Percentiles rank a stretch among this genome's conserved stretches.
phyloP scores from a whole-genome alignment of 2,329 filamentous ascomycete genomes.

The Aspergillus pseudoviridinutans region DNA sequence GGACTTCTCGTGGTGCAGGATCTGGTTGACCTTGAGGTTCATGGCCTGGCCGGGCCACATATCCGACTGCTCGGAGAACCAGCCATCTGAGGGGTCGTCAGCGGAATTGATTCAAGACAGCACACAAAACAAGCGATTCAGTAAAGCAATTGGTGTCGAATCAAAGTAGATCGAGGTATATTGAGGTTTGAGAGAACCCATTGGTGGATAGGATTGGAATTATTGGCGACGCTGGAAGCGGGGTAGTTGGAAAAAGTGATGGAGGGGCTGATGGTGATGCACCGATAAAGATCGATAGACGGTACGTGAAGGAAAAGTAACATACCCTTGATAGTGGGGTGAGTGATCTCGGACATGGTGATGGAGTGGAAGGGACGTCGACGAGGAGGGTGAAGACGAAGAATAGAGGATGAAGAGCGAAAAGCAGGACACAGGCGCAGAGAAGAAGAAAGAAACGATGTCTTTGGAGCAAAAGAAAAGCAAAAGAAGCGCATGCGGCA shows the following conservation, averaged over 20 bases:
- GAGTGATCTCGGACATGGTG: constrained; percentile 67
- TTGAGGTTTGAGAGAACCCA: background rate
- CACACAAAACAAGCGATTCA: background rate
- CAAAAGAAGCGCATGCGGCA: constrained; percentile 16
- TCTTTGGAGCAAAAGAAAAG: constrained; percentile 6
- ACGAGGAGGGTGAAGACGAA: constrained; percentile 10
- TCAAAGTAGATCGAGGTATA: background rate
- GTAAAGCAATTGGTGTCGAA: background rate
- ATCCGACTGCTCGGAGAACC: constrained; percentile 97
- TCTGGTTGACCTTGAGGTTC: constrained; percentile 96
- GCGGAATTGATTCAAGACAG: background rate
- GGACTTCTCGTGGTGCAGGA: constrained; percentile 98
- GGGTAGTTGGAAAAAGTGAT: constrained; percentile 6
- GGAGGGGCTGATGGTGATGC: constrained; percentile 7
- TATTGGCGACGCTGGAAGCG: background rate
- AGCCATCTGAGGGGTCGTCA: constrained; percentile 71
- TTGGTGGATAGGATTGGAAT: background rate
- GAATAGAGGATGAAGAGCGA: constrained; percentile 17
- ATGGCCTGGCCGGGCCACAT: constrained; percentile 99
- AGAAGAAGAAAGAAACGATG: constrained; percentile 12
- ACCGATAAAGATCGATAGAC: background rate
- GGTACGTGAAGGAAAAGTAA: constrained; percentile 15
- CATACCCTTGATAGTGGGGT: constrained; percentile 73
- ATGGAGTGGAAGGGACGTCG: constrained; percentile 16
- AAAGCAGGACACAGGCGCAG: constrained; percentile 21